Percentiles rank a stretch among this genome's conserved stretches.
Evolutionary conservation across 495 filamentous ascomycete species (phyloP).

Genomic region (Viridothelium virens): DNA sequence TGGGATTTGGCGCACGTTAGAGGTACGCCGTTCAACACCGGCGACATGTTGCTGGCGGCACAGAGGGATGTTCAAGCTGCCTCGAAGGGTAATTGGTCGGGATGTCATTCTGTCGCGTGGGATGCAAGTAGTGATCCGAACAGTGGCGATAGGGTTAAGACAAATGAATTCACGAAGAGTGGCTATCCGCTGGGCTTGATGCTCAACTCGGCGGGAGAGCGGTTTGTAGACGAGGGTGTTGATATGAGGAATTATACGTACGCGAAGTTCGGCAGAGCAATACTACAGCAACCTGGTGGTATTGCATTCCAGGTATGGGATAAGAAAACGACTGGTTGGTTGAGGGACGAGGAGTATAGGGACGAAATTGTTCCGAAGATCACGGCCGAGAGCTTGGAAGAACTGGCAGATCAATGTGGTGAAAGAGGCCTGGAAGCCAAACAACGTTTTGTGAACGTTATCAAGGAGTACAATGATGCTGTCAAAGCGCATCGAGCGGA

Average conservation of each 20-base stretch:
- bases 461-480: constrained; percentile 49
- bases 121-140: constrained; percentile 49
- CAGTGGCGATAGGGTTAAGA: constrained; percentile 44
- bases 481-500: constrained; percentile 36
- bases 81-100: constrained; percentile 50
- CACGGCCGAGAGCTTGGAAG: constrained; percentile 41
- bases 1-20: constrained; percentile 56
- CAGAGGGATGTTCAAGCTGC: constrained; percentile 43
- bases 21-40: constrained; percentile 55
- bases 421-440: constrained; percentile 39
- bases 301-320: constrained; percentile 60
- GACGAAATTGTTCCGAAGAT: constrained; percentile 47
- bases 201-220: constrained; percentile 48
- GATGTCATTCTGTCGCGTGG: constrained; percentile 56
- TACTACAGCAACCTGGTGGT: constrained; percentile 48
- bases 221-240: constrained; percentile 57
- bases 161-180: constrained; percentile 59
- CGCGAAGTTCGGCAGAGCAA: constrained; percentile 50
- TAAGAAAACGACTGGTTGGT: constrained; percentile 37
- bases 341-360: constrained; percentile 52
- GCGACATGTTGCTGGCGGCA: constrained; percentile 46
- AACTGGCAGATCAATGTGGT: constrained; percentile 44
- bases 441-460: constrained; percentile 40
- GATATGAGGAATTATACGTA: constrained; percentile 60
- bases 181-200: constrained; percentile 59